Conservation (phyloP, 257 asterid species). For the Voacanga thouarsii region DNA sequence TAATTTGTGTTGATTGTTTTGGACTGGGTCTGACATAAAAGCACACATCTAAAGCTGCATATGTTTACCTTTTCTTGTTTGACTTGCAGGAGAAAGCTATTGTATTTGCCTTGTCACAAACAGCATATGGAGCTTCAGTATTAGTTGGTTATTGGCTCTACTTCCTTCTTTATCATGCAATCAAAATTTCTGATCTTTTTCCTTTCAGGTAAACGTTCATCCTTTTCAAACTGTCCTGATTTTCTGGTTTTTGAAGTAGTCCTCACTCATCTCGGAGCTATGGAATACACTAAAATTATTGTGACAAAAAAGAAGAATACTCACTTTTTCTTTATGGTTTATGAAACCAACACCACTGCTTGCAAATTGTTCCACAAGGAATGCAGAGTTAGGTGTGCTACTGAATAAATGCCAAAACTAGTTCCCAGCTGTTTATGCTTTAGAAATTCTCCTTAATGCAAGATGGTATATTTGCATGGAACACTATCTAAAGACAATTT, state of each 20-base stretch:
- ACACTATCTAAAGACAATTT: not conserved
- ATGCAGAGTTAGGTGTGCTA: not conserved
- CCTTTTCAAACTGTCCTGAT: conserved; percentile 7
- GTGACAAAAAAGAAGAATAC: not conserved
- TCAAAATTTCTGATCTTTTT: conserved; percentile 52
- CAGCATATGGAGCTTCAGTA: conserved; percentile 70
- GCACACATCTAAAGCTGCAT: conserved; percentile 14
- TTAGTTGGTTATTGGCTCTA: conserved; percentile 91
- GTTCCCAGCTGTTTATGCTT: not conserved
- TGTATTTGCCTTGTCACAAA: conserved; percentile 80
- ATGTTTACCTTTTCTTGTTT: conserved; percentile 18
- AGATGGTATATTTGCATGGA: not conserved
- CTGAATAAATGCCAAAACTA: not conserved
- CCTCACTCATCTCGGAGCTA: not conserved
- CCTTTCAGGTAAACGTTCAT: conserved; percentile 66
- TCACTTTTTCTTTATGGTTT: not conserved
- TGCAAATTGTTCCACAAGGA: not conserved
- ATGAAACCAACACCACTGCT: not conserved
- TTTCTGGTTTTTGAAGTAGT: not conserved
- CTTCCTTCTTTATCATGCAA: conserved; percentile 54
- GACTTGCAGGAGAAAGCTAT: conserved; percentile 79
- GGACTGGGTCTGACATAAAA: not conserved
- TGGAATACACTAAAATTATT: not conserved
- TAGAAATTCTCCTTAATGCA: not conserved
- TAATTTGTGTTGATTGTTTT: not conserved